phyloP scores from a whole-genome alignment of 257 asterid species.

The Primulina eburnea region DNA sequence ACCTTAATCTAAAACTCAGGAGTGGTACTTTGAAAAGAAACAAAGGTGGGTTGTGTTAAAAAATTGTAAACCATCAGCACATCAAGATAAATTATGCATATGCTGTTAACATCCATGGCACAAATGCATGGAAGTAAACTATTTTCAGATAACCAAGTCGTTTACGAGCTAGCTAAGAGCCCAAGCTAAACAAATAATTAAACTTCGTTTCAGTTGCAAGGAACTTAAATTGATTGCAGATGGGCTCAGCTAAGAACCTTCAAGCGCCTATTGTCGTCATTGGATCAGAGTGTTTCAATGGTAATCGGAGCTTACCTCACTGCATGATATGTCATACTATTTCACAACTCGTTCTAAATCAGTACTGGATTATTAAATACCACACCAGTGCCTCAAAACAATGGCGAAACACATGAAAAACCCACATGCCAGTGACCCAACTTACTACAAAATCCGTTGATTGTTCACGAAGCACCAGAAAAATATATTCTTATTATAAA shows the following conservation, averaged over 20 bases:
- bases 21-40: slow-evolving; percentile 7
- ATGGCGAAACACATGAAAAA: not conserved
- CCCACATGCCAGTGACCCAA: not conserved
- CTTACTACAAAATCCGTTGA: not conserved
- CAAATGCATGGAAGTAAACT: too few species aligned
- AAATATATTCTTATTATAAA: not conserved
- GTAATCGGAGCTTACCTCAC: not conserved
- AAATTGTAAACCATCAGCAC: too few species aligned
- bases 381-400: not conserved
- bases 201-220: not conserved
- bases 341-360: too few species aligned
- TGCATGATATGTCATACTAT: too few species aligned
- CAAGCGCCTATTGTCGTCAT: not conserved
- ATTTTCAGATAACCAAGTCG: not conserved
- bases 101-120: too few species aligned
- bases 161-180: not conserved
- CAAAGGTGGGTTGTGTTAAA: not conserved
- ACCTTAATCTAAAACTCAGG: slow-evolving; percentile 21
- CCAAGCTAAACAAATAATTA: not conserved
- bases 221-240: not conserved
- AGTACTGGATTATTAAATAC: too few species aligned
- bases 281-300: not conserved
- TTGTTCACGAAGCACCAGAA: not conserved
- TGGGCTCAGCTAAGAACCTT: too few species aligned
- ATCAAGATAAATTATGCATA: too few species aligned